These are phyloP conservation scores for Scutellaria barbata DNA, from an alignment of 257 asterid species.

Conservation along the genomic window DNA sequence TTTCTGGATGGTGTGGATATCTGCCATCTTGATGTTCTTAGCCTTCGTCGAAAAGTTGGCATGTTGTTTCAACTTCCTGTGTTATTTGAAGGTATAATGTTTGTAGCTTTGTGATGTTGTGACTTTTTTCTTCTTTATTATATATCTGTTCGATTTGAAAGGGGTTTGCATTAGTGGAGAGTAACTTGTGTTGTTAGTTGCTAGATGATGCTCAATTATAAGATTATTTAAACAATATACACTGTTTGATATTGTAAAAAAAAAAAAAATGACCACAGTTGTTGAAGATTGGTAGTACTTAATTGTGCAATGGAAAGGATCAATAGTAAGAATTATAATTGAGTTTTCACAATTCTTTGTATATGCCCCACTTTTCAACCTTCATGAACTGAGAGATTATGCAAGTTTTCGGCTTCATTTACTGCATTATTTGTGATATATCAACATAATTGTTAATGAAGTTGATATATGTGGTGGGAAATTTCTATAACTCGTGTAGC, in stretches of 20 bases:
- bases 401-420: background rate
- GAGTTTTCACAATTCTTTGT: background rate
- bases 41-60: constrained; percentile 72
- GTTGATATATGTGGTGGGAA: background rate
- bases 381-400: background rate
- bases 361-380: background rate
- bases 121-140: background rate
- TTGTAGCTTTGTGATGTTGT: no score
- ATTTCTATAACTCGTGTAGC: background rate
- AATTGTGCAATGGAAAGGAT: background rate
- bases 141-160: background rate
- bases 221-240: background rate
- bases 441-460: background rate
- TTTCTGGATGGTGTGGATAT: constrained; percentile 73
- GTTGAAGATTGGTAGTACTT: background rate
- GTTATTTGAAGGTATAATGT: constrained; percentile 63
- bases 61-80: constrained; percentile 85
- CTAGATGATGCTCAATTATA: background rate
- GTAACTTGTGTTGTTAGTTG: constrained; percentile 3
- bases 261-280: background rate
- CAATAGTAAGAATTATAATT: background rate
- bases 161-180: no score
- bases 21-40: constrained; percentile 64
- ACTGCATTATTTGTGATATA: background rate
- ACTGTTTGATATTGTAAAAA: constrained; percentile 11